Percentiles rank a stretch among this genome's conserved stretches.
Evolutionary conservation across 305 asterid species (phyloP).

Genomic region (Fraxinus platypoda): DNA sequence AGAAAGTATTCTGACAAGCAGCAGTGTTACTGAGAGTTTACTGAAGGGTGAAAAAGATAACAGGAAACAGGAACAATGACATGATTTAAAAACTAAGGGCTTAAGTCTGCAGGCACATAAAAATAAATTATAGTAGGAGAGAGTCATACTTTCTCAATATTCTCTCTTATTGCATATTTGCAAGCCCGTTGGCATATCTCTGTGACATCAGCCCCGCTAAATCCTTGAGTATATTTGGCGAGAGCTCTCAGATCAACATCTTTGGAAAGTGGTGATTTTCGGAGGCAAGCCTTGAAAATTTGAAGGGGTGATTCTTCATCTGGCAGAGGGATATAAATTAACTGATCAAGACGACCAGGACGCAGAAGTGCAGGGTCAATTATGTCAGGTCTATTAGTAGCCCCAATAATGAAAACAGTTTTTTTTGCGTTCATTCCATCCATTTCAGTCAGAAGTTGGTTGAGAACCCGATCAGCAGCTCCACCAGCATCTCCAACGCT

Average conservation of each 20-base stretch:
- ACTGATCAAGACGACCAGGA: constrained; percentile 70
- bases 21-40: too few relatives aligned
- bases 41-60: neutral
- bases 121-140: neutral
- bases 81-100: neutral
- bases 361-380: constrained; percentile 73
- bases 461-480: constrained; percentile 42
- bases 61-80: neutral
- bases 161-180: constrained; percentile 68
- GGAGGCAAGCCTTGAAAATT: constrained; percentile 63
- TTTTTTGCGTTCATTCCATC: constrained; percentile 67
- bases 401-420: constrained; percentile 69
- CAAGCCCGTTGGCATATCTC: constrained; percentile 69
- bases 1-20: too few relatives aligned
- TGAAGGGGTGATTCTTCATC: constrained; percentile 66
- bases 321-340: constrained; percentile 65
- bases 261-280: constrained; percentile 57
- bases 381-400: constrained; percentile 69
- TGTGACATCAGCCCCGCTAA: constrained; percentile 66
- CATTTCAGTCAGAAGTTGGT: constrained; percentile 71
- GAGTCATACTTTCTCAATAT: constrained; percentile 55
- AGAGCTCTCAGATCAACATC: constrained; percentile 63
- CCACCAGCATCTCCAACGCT: constrained; percentile 62
- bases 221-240: constrained; percentile 63
- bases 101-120: neutral